Evolutionary conservation across 306 rosid genomes (phyloP), one percentile per base, ranked within the genome.

Genomic region (Cicer bijugum): DNA sequence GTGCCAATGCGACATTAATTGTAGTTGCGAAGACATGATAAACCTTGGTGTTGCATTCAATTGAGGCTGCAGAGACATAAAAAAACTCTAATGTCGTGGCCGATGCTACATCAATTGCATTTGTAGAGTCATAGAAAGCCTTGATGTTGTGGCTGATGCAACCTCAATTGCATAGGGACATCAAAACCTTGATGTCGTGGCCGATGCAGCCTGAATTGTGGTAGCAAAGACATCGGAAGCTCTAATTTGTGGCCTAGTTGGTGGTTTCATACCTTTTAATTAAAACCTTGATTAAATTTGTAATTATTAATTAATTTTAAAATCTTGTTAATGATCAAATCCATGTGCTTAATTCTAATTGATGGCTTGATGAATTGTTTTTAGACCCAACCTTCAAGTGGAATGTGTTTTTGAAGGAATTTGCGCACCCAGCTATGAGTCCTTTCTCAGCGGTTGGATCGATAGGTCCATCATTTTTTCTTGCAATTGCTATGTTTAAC

Each of bases 401-500:
- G 98, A 73, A 68, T 60, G 86, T 88, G 55, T 78, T 74, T 39
- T 66, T 93, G 67, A 88, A 67, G 92, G 96, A 91, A 83, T 93
- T 86, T 39, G 87, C 97, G 14, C 98, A 91, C 85, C 97, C 96
- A 38, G 85, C 83, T 11, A 6, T n/a, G 70, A 76, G 52, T 23
- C 60, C 33, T 70, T 52, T 84, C 75, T 81, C 89, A 57, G 84
- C 88, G 1, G 78, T 91, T 28, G 61, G 46, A 44, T 0, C 78
- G 0, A 51, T 83, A 2, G 92, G 96, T 39, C 94, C 94, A 2
- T n/a, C 88, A 9, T 91, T 91, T 82, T 91, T 91, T 78, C 88
- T 93, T 42, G 92, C 93, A 46, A 76, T 90, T 57, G 90, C 94
- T 69, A 93, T 91, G 98, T 91, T 93, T 71, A 84, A 88, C 74